Evolutionary conservation across 306 rosid species (phyloP).

Genomic region (Quercus robur): DNA sequence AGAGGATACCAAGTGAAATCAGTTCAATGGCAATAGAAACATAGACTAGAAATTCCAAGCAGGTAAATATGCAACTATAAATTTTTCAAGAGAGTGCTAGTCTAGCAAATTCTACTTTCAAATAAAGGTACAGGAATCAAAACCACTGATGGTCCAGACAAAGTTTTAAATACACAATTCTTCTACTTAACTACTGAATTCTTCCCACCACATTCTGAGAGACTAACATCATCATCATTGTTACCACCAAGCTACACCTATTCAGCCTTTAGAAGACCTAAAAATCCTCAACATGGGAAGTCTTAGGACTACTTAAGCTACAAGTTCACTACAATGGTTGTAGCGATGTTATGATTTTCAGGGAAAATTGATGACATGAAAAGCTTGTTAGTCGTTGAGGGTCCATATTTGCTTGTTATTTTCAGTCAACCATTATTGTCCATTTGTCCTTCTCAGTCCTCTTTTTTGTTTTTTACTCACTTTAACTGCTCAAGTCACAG

Average conservation of each 20-base stretch:
- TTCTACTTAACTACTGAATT: neutral
- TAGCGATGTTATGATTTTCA: neutral
- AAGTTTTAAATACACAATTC: neutral
- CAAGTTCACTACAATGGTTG: neutral
- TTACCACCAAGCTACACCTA: neutral
- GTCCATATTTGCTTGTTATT: too few relatives aligned
- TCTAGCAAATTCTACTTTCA: neutral
- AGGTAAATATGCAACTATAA: neutral
- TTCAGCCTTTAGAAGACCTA: neutral
- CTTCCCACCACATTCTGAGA: neutral
- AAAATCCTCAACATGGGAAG: neutral
- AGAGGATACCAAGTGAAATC: slow-evolving; percentile 1
- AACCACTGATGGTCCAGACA: neutral
- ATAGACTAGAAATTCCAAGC: slow-evolving; percentile 7
- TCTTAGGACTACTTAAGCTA: neutral
- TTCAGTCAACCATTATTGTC: too few relatives aligned
- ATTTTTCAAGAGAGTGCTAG: neutral
- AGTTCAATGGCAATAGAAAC: slow-evolving; percentile 8
- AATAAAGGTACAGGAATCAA: neutral
- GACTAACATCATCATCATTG: neutral
- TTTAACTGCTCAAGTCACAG: too few relatives aligned
- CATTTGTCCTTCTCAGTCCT: too few relatives aligned
- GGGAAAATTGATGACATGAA: neutral
- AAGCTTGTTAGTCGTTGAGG: neutral
- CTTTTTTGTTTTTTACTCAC: too few relatives aligned